Evolutionary conservation across 1,284 basidiomycete genomes (phyloP), one percentile per base, ranked within the genome.

Genomic region (Papiliotrema nemorosa): DNA sequence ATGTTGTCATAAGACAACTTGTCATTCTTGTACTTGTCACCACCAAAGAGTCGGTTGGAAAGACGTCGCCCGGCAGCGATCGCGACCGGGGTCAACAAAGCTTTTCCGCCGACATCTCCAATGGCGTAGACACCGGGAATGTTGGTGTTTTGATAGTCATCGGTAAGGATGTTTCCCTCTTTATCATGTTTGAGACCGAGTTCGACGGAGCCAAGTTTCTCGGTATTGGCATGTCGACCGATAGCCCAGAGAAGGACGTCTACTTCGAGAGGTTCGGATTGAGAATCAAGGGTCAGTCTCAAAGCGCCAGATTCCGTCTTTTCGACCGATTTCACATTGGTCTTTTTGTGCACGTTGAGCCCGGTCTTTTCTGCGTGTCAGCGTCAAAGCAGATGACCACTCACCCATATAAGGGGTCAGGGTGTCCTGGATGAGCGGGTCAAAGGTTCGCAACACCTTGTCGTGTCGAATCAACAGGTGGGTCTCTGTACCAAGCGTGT

Each of bases 191-290:
- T 79, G 50, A 97, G 82, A 34, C 88, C 90, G 13, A 84, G 78
- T 53, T 84, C 80, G 59, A 90, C 84, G 34, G 94, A 79, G 9
- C 88, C 89, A 50, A 97, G 77, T 44, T 82, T 78, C 54, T 86
- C 79, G 20, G 90, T 97, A 66, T 85, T 84, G 37, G 93, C 77
- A 59, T 85, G 82, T 31, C 94, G 84, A 12, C 94, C 96, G 67
- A 98, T 90, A 21, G 94, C 94, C 92, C 93, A 99, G 29, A 99
- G 74, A 40, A 99, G 75, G 43, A 78, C 79, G 72, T 99, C 94
- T 37, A 90, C 91, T 71, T 94, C 87, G 66, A 93, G 76, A 56
- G 78, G 80, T 68, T 86, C 81, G 52, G 88, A 90, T 40, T 79
- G 77, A 40, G 75, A 68, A 66, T 86, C 81, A 49, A 84, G 81